Evolutionary conservation across 176 grass and related monocot genomes (phyloP).

Genomic region (Alloteropsis semialata): DNA sequence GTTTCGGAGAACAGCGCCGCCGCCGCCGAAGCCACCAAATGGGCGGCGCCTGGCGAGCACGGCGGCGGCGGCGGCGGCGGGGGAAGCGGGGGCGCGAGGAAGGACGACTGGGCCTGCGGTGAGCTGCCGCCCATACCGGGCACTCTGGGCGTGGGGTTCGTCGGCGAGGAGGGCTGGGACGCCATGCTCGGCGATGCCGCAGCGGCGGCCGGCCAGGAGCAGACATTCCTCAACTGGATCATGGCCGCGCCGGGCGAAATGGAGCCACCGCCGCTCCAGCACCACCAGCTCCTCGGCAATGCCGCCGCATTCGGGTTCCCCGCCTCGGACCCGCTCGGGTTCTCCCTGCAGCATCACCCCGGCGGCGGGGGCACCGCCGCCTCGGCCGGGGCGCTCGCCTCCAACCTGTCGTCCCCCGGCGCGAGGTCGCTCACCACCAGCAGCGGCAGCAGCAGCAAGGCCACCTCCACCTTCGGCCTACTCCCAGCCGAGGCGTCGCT

Average conservation of each 20-base stretch:
- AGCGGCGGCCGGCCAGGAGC: conserved; percentile 38
- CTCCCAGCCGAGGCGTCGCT: background rate
- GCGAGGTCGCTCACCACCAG: conserved; percentile 32
- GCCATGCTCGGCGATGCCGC: conserved; percentile 49
- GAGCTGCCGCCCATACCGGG: conserved; percentile 56
- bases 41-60: conserved; percentile 23
- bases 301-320: conserved; percentile 46
- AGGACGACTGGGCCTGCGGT: conserved; percentile 44
- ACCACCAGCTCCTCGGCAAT: conserved; percentile 29
- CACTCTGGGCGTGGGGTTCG: conserved; percentile 33
- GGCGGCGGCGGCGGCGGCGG: background rate
- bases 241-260: conserved; percentile 45
- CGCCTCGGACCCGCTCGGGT: conserved; percentile 30
- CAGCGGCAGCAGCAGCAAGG: conserved; percentile 25
- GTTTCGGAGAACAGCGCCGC: conserved; percentile 43
- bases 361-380: background rate
- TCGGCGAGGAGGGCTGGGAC: conserved; percentile 50
- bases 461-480: conserved; percentile 9
- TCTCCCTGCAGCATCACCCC: conserved; percentile 33
- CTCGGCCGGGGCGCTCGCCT: background rate
- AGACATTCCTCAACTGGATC: conserved; percentile 77
- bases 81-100: conserved; percentile 28
- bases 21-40: conserved; percentile 41
- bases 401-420: conserved; percentile 10
- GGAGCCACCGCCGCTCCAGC: conserved; percentile 13